These are phyloP conservation scores for Gnetum montanum DNA, from an alignment of 75 land plant species.

Conservation along the genomic window DNA sequence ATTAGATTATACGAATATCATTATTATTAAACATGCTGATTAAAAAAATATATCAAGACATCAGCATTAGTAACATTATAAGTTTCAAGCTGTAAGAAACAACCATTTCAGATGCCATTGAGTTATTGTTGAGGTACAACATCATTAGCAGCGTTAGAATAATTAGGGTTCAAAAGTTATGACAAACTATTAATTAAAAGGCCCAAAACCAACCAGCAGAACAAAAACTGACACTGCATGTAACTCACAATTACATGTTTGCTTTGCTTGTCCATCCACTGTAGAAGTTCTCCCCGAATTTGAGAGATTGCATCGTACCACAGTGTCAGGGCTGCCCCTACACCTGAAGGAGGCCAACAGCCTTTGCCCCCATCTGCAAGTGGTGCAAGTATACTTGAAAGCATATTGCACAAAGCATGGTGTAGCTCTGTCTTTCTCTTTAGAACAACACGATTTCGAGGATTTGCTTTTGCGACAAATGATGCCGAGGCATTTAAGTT, in stretches of 20 bases:
- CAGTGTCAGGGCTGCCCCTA: constrained; percentile 74
- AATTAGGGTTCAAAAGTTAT: no score
- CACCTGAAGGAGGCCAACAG: constrained; percentile 93
- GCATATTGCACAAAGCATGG: constrained; percentile 97
- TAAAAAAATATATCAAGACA: no score
- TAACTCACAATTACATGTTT: constrained; percentile 84
- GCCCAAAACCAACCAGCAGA: background rate
- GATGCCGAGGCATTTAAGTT: constrained; percentile 95
- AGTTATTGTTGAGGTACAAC: no score
- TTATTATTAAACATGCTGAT: no score
- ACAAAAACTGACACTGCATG: background rate
- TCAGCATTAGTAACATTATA: no score
- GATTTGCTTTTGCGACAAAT: constrained; percentile 97
- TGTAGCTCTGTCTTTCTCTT: constrained; percentile 93
- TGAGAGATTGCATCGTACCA: constrained; percentile 97
- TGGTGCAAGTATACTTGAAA: constrained; percentile 92
- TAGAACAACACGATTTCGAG: constrained; percentile 74
- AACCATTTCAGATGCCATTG: no score
- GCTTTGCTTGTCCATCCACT: constrained; percentile 99
- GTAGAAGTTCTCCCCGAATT: constrained; percentile 73
- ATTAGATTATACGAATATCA: background rate
- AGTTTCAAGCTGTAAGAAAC: no score
- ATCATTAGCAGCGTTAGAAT: no score
- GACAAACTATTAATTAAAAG: no score
- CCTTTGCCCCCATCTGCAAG: constrained; percentile 85